These are phyloP conservation scores for Entomortierella beljakovae DNA, from an alignment of 192 early-diverging fungal species.

Conservation along the genomic window DNA sequence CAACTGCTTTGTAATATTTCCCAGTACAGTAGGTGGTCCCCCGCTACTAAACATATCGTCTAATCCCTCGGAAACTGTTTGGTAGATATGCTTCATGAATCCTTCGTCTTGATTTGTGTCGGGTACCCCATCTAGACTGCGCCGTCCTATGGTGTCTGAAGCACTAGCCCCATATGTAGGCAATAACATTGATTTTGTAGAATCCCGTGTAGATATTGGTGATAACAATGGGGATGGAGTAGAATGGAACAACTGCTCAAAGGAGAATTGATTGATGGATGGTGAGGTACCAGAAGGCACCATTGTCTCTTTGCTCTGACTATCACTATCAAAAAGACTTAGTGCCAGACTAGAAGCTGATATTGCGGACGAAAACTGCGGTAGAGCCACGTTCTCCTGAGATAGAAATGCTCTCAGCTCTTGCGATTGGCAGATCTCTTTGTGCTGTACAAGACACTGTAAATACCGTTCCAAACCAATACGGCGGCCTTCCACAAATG, in stretches of 20 bases:
- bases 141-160: not conserved
- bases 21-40: slow-evolving; percentile 70
- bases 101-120: slow-evolving; percentile 44
- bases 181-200: not conserved
- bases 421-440: slow-evolving; percentile 68
- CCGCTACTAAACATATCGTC: slow-evolving; percentile 74
- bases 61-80: slow-evolving; percentile 79
- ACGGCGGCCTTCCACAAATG: slow-evolving; percentile 78
- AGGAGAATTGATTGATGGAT: slow-evolving; percentile 22
- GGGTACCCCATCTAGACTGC: slow-evolving; percentile 4
- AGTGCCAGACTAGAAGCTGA: not conserved
- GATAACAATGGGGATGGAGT: slow-evolving; percentile 26
- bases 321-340: slow-evolving; percentile 18
- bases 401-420: slow-evolving; percentile 82
- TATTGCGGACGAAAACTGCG: slow-evolving; percentile 29
- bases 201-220: slow-evolving; percentile 2
- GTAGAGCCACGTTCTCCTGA: slow-evolving; percentile 62
- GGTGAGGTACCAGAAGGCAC: not conserved
- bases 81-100: slow-evolving; percentile 75
- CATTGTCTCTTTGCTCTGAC: not conserved
- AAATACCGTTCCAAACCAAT: slow-evolving; percentile 78
- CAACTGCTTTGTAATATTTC: slow-evolving; percentile 75
- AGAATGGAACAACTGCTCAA: slow-evolving; percentile 47
- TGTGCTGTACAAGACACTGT: slow-evolving; percentile 64
- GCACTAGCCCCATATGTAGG: not conserved